Conservation (phyloP, 225 moss, liverwort and hornwort species). For the Asterella californica region DNA sequence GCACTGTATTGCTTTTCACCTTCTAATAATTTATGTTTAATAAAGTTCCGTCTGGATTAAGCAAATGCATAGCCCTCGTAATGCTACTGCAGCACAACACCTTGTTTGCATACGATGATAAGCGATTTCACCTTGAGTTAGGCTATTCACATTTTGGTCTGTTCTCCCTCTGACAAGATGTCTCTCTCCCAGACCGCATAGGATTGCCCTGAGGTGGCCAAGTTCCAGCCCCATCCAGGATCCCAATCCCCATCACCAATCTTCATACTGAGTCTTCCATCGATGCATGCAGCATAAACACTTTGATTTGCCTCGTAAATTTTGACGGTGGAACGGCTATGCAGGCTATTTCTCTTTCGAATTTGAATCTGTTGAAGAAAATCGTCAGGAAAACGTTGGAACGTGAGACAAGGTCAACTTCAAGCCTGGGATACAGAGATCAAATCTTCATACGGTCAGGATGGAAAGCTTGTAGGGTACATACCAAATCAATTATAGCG, state of each 20-base stretch:
- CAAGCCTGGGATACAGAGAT: background rate
- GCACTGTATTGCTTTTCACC: too few relatives aligned
- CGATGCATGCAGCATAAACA: conserved; percentile 82
- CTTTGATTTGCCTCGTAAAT: conserved; percentile 70
- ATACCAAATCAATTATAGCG: conserved; percentile 78
- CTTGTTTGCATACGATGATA: too few relatives aligned
- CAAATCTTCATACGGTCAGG: background rate
- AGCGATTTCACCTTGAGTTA: background rate
- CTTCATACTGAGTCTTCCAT: conserved; percentile 83
- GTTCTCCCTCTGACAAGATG: conserved; percentile 13
- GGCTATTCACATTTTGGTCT: conserved; percentile 9
- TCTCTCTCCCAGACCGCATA: conserved; percentile 88
- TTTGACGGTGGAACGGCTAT: conserved; percentile 69
- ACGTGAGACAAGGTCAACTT: background rate
- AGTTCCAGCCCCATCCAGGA: conserved; percentile 71
- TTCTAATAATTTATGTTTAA: too few relatives aligned
- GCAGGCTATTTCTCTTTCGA: conserved; percentile 64
- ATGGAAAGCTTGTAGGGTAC: background rate
- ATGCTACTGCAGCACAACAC: too few relatives aligned
- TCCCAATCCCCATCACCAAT: conserved; percentile 85
- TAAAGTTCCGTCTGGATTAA: too few relatives aligned
- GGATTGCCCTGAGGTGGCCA: conserved; percentile 76
- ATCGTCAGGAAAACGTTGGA: background rate
- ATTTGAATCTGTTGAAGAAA: conserved; percentile 49
- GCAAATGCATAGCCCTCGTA: too few relatives aligned